Conservation (phyloP, 2,329 filamentous ascomycete species). For the Penicillium glabrum region DNA sequence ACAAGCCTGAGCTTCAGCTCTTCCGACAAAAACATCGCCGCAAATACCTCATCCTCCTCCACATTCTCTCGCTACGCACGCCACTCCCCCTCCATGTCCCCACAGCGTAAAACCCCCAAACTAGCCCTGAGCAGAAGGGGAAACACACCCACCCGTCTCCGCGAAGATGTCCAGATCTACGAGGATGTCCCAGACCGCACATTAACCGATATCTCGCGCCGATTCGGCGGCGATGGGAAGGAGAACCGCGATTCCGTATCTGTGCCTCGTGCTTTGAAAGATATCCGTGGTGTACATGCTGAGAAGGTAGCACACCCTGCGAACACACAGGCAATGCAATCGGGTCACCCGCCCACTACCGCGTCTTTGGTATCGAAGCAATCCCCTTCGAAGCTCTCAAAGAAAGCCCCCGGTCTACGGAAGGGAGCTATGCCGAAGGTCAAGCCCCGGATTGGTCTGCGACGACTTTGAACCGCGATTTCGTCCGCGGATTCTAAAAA, state of each 20-base stretch:
- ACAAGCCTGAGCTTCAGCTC: conserved; percentile 24
- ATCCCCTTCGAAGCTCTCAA: conserved; percentile 16
- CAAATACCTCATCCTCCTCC: conserved; percentile 28
- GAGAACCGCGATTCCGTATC: conserved; percentile 20
- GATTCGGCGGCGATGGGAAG: conserved; percentile 23
- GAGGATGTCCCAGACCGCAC: conserved; percentile 28
- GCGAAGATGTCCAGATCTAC: conserved; percentile 33
- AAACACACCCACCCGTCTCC: conserved; percentile 25
- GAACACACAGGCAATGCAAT: not conserved
- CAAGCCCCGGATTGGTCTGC: conserved; percentile 38
- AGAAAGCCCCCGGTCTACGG: conserved; percentile 21
- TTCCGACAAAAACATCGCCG: conserved; percentile 44
- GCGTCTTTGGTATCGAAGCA: conserved; percentile 1
- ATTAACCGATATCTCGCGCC: conserved; percentile 11
- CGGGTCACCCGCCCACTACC: not conserved
- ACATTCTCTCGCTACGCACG: not conserved
- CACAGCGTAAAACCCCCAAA: conserved; percentile 38
- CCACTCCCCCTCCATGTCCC: conserved; percentile 21
- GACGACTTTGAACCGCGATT: conserved; percentile 28
- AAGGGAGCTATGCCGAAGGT: conserved; percentile 27
- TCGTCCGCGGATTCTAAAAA: not conserved
- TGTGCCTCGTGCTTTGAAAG: conserved; percentile 10
- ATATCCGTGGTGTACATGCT: conserved; percentile 6
- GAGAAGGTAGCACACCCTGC: conserved; percentile 1
- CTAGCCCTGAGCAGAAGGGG: conserved; percentile 24